Conservation (phyloP, 2,329 filamentous ascomycete genomes). For the Blastomyces gilchristii region DNA sequence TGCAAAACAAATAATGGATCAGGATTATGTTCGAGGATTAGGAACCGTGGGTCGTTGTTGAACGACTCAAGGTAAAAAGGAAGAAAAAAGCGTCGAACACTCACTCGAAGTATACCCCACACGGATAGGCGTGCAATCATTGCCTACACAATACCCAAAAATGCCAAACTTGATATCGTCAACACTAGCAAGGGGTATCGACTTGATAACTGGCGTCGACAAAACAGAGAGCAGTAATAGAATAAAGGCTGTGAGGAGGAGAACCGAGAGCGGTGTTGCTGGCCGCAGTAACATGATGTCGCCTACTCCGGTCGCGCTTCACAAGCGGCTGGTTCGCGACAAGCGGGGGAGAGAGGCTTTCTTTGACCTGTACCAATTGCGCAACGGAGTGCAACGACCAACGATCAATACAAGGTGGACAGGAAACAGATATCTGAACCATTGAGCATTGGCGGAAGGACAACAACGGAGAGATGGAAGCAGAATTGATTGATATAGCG, state of each 20-base stretch:
- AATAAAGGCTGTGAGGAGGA: conserved; percentile 76
- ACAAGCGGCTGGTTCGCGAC: background rate
- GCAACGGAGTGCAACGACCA: background rate
- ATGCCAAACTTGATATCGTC: conserved; percentile 76
- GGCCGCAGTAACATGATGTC: conserved; percentile 69
- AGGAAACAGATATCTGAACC: background rate
- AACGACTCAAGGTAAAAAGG: no score
- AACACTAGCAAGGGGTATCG: conserved; percentile 71
- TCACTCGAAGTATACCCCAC: conserved; percentile 80
- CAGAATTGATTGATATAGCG: background rate
- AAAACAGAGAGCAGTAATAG: conserved; percentile 76
- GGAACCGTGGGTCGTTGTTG: background rate
- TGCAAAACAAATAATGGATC: conserved; percentile 17
- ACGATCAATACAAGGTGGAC: background rate
- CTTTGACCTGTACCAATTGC: background rate
- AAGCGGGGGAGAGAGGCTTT: background rate
- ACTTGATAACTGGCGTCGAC: conserved; percentile 81
- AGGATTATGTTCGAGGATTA: background rate
- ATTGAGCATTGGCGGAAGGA: background rate
- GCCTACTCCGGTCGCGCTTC: background rate
- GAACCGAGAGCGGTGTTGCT: conserved; percentile 77
- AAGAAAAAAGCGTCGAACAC: conserved; percentile 25
- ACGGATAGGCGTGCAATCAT: conserved; percentile 58
- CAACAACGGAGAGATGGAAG: background rate
- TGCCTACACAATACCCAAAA: conserved; percentile 70